Conservation (phyloP, 2,329 filamentous ascomycete genomes). For the Dactylellina haptotyla region DNA sequence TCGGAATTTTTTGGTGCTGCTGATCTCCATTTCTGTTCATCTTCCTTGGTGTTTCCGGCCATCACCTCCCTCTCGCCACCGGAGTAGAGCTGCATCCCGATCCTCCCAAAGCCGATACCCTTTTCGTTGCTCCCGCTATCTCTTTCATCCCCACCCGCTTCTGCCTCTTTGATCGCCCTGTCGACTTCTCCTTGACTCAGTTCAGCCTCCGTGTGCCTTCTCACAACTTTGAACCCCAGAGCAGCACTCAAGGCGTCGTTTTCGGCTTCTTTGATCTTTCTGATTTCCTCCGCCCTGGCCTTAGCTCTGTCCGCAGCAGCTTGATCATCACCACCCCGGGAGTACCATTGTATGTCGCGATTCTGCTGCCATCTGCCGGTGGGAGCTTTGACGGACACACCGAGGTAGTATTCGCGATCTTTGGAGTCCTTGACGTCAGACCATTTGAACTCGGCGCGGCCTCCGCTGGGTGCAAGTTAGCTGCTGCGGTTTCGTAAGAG, state of each 20-base stretch:
- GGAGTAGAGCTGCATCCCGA: slow-evolving; percentile 59
- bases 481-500: too few species aligned
- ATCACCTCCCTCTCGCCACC: slow-evolving; percentile 57
- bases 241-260: slow-evolving; percentile 88
- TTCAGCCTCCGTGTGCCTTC: slow-evolving; percentile 67
- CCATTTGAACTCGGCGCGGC: slow-evolving; percentile 93
- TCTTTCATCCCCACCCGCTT: slow-evolving; percentile 57
- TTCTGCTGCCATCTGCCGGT: slow-evolving; percentile 92
- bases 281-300: slow-evolving; percentile 55
- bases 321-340: slow-evolving; percentile 63
- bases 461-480: slow-evolving; percentile 69
- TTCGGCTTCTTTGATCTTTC: slow-evolving; percentile 73
- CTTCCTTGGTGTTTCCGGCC: slow-evolving; percentile 58
- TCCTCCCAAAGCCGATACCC: slow-evolving; percentile 59
- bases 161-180: slow-evolving; percentile 66
- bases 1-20: slow-evolving; percentile 57
- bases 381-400: slow-evolving; percentile 89
- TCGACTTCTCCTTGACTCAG: slow-evolving; percentile 69
- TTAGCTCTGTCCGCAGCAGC: slow-evolving; percentile 51
- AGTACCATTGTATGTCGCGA: slow-evolving; percentile 74
- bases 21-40: slow-evolving; percentile 55
- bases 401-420: slow-evolving; percentile 90
- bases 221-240: slow-evolving; percentile 78
- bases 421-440: slow-evolving; percentile 86
- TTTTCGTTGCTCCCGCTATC: slow-evolving; percentile 58